These are phyloP conservation scores for Sequoia sempervirens DNA, from an alignment of 75 land plant species.

Conservation along the genomic window DNA sequence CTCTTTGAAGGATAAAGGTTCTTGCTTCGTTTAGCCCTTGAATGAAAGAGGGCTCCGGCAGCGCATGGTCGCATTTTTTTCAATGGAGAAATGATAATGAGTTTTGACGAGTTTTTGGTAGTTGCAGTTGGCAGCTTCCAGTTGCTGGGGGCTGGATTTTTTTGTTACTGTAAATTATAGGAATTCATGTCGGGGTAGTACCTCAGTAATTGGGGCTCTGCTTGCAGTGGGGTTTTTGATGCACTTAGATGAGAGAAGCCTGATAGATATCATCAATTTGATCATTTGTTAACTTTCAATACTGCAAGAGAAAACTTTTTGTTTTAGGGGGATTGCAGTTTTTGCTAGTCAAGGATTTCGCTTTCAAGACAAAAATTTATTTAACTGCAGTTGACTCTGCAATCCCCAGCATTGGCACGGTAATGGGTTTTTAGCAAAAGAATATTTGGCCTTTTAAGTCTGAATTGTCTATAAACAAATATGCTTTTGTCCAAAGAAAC, in stretches of 20 bases:
- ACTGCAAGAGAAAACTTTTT: no score
- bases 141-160: not conserved
- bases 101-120: not conserved
- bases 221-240: not conserved
- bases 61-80: not conserved
- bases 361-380: not conserved
- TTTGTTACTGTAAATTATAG: not conserved
- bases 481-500: not conserved
- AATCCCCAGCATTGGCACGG: not conserved
- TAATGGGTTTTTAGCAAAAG: not conserved
- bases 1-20: slow-evolving; percentile 2
- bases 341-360: not conserved
- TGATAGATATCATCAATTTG: not conserved
- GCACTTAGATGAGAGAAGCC: not conserved
- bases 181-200: not conserved
- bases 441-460: not conserved
- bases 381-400: not conserved
- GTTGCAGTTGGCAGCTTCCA: not conserved
- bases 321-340: not conserved
- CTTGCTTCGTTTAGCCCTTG: not conserved
- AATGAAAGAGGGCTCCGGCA: not conserved
- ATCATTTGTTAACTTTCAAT: not conserved
- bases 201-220: not conserved
- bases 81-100: not conserved
- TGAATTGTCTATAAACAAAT: not conserved